A percentile compares a stretch with the other conserved stretches of the same genome.
Conservation (phyloP, 2,329 filamentous ascomycete genomes). For the Paramyrothecium sp. region DNA sequence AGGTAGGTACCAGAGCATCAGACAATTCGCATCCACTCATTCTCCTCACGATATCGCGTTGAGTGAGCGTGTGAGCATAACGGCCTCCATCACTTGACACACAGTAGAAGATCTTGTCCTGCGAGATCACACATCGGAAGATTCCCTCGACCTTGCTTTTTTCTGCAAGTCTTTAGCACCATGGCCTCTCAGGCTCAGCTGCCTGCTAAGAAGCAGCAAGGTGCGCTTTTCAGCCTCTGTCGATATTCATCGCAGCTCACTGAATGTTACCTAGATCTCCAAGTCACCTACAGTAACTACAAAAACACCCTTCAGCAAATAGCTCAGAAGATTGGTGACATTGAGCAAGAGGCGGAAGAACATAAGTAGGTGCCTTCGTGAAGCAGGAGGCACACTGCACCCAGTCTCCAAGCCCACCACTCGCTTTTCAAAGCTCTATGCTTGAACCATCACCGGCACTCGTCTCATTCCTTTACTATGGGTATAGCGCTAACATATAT, state of each 20-base stretch:
- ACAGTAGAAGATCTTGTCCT: neutral
- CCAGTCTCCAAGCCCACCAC: too few relatives aligned
- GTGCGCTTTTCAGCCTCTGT: conserved; percentile 36
- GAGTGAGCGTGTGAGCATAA: neutral
- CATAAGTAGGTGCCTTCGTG: conserved; percentile 72
- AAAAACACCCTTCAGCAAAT: conserved; percentile 83
- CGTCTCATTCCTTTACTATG: neutral
- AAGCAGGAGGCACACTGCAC: too few relatives aligned
- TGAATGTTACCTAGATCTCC: conserved; percentile 59
- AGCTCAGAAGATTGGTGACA: conserved; percentile 93
- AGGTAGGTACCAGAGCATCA: neutral
- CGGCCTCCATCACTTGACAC: neutral
- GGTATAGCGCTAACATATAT: conserved; percentile 13
- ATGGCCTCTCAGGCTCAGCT: conserved; percentile 48
- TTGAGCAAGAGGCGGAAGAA: conserved; percentile 95
- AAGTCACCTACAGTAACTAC: conserved; percentile 76
- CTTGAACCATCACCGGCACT: neutral
- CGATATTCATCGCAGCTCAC: conserved; percentile 1
- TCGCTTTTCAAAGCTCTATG: too few relatives aligned
- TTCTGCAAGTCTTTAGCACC: conserved; percentile 1
- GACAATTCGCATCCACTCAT: neutral
- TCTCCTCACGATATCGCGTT: neutral
- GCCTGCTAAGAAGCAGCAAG: conserved; percentile 72
- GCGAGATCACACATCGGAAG: neutral
- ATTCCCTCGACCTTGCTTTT: neutral